Base-by-base conservation (phyloP, 176 grass and related monocot species). In the Oryza nivara region DNA sequence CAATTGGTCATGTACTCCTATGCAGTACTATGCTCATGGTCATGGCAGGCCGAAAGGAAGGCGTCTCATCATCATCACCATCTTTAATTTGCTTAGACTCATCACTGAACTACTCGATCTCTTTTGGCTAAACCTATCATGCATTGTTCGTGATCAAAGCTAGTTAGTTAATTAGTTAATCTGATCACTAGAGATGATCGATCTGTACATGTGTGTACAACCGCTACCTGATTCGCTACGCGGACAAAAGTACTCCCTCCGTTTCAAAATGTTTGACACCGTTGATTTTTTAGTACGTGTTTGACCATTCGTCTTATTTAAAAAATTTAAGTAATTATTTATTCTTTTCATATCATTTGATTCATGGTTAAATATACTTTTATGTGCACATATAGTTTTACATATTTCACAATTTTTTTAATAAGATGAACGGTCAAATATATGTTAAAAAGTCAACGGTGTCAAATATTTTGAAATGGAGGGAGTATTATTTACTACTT, bases 71-170 rank as follows among this genome's bases (percentile, higher is more conserved):
- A 88, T 78, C 80, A 83, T 77, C 5, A 4, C 30, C 25, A 26
- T 26, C 25, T 26, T 26, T 26, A 26, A 26, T 70, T 83, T 78
- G 41, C 73, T 66, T 83, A 52, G 80, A 82, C 67, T 88, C 20
- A 70, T 7, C 23, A 5, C 64, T 52, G 13, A 51, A 28, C 28
- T 28, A 28, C n/a, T 2, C 30, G 30, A 32, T 26, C 49, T 12
- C 19, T 60, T 20, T 60, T 60, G 7, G 17, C 54, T 15, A 4
- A 54, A 54, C 13, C 2, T 6, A 17, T 54, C 15, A 54, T 1
- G 15, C 13, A 52, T 52, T 19, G 52, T 7, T 9, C 56, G 56
- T 61, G 56, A 61, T 60, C 16, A 60, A 60, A 60, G 56, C 56
- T n/a, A 60, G 3, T 38, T 26, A 11, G 3, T 3, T 44, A 38